phyloP scores from a whole-genome alignment of 805 yeast species.

The Priceomyces carsonii region DNA sequence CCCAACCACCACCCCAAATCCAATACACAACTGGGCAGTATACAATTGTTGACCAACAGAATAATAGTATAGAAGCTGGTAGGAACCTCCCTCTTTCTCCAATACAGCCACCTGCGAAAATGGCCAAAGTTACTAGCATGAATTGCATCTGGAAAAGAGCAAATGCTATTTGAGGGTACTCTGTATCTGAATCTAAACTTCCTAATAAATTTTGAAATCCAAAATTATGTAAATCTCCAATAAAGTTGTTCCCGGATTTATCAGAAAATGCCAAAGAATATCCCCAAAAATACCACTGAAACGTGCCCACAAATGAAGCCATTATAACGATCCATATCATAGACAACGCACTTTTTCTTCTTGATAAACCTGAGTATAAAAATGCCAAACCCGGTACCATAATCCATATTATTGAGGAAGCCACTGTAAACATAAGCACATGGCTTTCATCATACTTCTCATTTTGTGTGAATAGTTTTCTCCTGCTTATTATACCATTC shows the following conservation, averaged over 20 bases:
- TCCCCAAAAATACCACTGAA: conserved; percentile 99
- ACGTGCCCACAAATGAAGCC: conserved; percentile 69
- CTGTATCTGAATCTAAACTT: conserved; percentile 35
- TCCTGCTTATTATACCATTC: conserved; percentile 21
- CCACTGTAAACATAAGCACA: conserved; percentile 50
- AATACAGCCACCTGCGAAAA: conserved; percentile 80
- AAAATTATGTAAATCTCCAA: conserved; percentile 82
- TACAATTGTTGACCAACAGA: conserved; percentile 87
- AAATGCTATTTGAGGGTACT: conserved; percentile 81
- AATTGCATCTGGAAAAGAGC: conserved; percentile 91
- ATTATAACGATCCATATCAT: conserved; percentile 79
- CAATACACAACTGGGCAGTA: conserved; percentile 95
- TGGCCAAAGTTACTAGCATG: conserved; percentile 86
- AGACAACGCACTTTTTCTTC: conserved; percentile 86
- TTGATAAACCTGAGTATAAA: conserved; percentile 85
- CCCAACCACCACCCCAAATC: conserved; percentile 98
- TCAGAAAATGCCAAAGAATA: conserved; percentile 84
- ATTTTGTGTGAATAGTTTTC: conserved; percentile 37
- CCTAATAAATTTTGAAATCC: conserved; percentile 76
- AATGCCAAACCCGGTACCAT: conserved; percentile 97
- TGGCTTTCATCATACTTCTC: conserved; percentile 27
- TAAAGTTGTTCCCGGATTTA: conserved; percentile 80
- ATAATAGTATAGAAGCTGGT: conserved; percentile 80
- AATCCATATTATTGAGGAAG: conserved; percentile 73
- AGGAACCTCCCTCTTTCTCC: conserved; percentile 91